Evolutionary conservation across 1,284 basidiomycete species (phyloP).

Genomic region (Fomitopsis pinicola): DNA sequence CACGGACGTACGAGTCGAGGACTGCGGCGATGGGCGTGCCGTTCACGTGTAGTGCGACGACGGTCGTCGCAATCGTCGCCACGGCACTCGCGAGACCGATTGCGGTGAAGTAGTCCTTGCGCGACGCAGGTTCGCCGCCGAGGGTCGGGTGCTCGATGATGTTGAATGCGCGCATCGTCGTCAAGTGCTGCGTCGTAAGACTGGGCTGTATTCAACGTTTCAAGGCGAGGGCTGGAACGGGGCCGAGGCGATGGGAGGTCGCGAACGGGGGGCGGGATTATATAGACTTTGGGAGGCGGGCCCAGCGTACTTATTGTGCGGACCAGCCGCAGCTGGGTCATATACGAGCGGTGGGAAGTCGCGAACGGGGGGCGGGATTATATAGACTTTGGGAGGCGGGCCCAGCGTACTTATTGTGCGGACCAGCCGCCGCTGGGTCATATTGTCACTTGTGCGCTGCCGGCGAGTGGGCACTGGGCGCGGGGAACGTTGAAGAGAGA

Average conservation of each 20-base stretch:
- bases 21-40: slow-evolving; percentile 1
- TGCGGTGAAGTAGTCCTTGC: slow-evolving; percentile 2
- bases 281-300: not conserved
- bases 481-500: too few relatives aligned
- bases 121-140: not conserved
- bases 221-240: not conserved
- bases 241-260: not conserved
- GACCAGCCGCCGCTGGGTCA: not conserved
- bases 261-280: not conserved
- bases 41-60: slow-evolving; percentile 1
- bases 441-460: not conserved
- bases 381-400: not conserved
- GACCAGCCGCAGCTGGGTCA: not conserved
- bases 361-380: not conserved
- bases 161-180: slow-evolving; percentile 7
- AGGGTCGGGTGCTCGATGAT: slow-evolving; percentile 7
- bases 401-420: not conserved
- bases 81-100: slow-evolving; percentile 1
- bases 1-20: slow-evolving; percentile 7
- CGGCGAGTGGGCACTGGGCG: too few relatives aligned
- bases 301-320: not conserved
- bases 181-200: not conserved
- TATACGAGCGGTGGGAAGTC: not conserved
- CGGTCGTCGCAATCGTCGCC: slow-evolving; percentile 3
- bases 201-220: too few relatives aligned